Evolutionary conservation across 1,284 basidiomycete genomes (phyloP).

Genomic region (Mycena sp.): DNA sequence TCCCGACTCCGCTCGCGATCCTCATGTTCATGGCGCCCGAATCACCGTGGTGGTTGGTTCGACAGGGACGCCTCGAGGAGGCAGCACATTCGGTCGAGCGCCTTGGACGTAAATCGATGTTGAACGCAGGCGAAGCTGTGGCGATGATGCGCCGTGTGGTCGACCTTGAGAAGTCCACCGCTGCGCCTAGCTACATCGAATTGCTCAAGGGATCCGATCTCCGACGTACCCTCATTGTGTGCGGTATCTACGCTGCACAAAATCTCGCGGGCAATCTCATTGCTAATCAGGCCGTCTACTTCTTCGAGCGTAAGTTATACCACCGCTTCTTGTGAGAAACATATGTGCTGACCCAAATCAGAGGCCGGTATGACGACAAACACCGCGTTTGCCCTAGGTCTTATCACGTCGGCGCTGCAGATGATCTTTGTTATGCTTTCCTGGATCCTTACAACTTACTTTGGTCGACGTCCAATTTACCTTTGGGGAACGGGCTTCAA

Average conservation of each 20-base stretch:
- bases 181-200: conserved; percentile 19
- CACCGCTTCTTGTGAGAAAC: not conserved
- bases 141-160: conserved; percentile 28
- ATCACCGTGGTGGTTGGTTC: conserved; percentile 25
- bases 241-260: conserved; percentile 25
- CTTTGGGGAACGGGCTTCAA: conserved; percentile 28
- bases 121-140: conserved; percentile 13
- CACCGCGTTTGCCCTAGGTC: conserved; percentile 24
- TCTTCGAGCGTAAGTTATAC: conserved; percentile 23
- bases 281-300: conserved; percentile 27
- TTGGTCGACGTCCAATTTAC: conserved; percentile 20
- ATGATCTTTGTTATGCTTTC: conserved; percentile 28
- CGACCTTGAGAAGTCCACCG: conserved; percentile 16
- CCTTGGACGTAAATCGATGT: conserved; percentile 12
- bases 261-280: conserved; percentile 28
- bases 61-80: conserved; percentile 11
- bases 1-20: conserved; percentile 25
- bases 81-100: conserved; percentile 13
- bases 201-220: conserved; percentile 23
- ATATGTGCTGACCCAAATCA: conserved; percentile 11
- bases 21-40: conserved; percentile 25
- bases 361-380: conserved; percentile 24
- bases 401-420: conserved; percentile 28
- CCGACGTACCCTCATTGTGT: conserved; percentile 27
- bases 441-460: conserved; percentile 27